Percentiles rank a stretch among this genome's conserved stretches.
Evolutionary conservation across 345 rosid species (phyloP).

Genomic region (Eutrema japonicum): DNA sequence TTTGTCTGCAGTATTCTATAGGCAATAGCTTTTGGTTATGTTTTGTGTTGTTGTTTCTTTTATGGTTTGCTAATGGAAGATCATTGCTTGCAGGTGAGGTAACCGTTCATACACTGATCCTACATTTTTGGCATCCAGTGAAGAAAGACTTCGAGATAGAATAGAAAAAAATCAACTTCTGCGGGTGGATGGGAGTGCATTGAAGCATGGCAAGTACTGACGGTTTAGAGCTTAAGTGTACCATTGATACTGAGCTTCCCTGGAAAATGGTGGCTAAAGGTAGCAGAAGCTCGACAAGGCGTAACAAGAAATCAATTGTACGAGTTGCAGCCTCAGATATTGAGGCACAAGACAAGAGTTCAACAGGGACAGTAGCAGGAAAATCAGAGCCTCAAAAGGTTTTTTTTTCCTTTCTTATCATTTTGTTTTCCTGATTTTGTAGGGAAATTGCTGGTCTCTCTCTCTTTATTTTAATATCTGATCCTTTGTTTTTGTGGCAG

Average conservation of each 20-base stretch:
- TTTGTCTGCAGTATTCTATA: neutral
- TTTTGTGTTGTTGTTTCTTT: neutral
- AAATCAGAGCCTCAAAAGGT: slow-evolving; percentile 64
- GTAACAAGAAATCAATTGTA: slow-evolving; percentile 43
- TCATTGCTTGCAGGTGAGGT: slow-evolving; percentile 23
- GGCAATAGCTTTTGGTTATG: neutral
- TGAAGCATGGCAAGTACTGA: slow-evolving; percentile 51
- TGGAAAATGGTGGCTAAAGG: slow-evolving; percentile 59
- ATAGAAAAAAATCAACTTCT: too few relatives aligned
- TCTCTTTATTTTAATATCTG: neutral
- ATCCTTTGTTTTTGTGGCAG: slow-evolving; percentile 42
- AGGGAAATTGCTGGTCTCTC: too few relatives aligned
- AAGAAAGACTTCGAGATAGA: too few relatives aligned
- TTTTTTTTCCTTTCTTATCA: neutral
- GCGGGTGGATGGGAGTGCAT: slow-evolving; percentile 17
- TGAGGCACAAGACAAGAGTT: slow-evolving; percentile 39
- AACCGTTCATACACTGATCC: too few relatives aligned
- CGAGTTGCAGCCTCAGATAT: slow-evolving; percentile 36
- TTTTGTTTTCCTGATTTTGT: neutral
- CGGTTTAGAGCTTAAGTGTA: slow-evolving; percentile 44
- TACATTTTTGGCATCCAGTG: too few relatives aligned
- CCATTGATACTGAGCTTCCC: slow-evolving; percentile 35
- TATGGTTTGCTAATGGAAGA: slow-evolving; percentile 1
- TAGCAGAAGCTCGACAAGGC: slow-evolving; percentile 51
- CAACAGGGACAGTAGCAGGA: slow-evolving; percentile 25